A percentile compares a stretch with the other conserved stretches of the same genome.
Evolutionary conservation across 2,329 filamentous ascomycete species (phyloP).

Genomic region (Davidsoniella virescens): DNA sequence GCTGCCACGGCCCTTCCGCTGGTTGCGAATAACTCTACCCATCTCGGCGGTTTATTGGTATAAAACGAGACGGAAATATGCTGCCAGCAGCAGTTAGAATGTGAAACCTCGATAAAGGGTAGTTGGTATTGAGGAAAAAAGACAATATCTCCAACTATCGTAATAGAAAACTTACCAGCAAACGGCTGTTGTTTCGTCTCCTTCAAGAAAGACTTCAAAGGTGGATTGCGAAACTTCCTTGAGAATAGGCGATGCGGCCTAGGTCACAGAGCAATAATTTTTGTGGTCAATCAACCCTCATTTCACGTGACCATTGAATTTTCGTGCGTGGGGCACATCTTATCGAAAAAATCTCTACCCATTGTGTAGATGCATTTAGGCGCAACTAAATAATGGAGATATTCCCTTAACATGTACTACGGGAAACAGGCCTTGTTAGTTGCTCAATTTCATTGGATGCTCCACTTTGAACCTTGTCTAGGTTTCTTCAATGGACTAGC

Average conservation of each 20-base stretch:
- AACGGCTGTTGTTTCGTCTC: slow-evolving; percentile 14
- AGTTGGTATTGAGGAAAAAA: slow-evolving; percentile 1
- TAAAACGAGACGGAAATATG: slow-evolving; percentile 13
- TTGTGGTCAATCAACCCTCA: slow-evolving; percentile 14
- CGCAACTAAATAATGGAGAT: slow-evolving; percentile 3
- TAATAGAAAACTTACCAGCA: slow-evolving; percentile 11
- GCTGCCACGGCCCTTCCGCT: slow-evolving; percentile 43
- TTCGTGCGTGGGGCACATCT: slow-evolving; percentile 7
- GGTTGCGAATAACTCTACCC: slow-evolving; percentile 49
- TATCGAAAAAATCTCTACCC: background rate
- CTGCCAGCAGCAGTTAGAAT: slow-evolving; percentile 14
- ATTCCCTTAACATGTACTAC: background rate
- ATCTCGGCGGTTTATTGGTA: slow-evolving; percentile 21
- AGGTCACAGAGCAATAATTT: slow-evolving; percentile 13
- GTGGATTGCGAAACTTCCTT: slow-evolving; percentile 13
- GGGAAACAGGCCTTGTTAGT: too few species aligned
- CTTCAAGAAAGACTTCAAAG: slow-evolving; percentile 13
- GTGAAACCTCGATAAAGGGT: background rate
- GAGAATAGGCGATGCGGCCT: slow-evolving; percentile 13
- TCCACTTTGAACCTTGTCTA: slow-evolving; percentile 1
- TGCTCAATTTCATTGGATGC: slow-evolving; percentile 4
- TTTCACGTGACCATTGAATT: slow-evolving; percentile 8
- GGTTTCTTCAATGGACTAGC: background rate
- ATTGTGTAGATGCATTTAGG: background rate
- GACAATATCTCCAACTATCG: slow-evolving; percentile 7